phyloP scores from a whole-genome alignment of 148 eudicot genomes.

The Rhododendron ferrugineum region DNA sequence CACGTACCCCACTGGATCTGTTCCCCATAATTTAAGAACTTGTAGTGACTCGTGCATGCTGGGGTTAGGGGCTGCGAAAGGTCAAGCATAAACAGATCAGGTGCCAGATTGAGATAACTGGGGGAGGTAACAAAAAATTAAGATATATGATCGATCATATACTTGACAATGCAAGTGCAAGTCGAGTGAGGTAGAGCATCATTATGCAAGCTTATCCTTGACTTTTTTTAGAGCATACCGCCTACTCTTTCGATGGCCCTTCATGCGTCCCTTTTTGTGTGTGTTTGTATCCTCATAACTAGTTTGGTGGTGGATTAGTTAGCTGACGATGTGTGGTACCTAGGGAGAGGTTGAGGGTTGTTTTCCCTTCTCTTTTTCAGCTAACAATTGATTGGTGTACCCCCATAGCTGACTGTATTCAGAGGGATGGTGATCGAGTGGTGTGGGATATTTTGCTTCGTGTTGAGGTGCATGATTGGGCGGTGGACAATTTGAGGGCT shows the following conservation, averaged over 20 bases:
- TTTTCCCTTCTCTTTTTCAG: background rate
- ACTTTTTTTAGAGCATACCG: too few relatives aligned
- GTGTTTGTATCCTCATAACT: background rate
- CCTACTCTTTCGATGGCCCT: too few relatives aligned
- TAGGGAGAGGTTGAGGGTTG: background rate
- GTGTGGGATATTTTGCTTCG: background rate
- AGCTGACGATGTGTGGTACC: background rate
- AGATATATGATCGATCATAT: too few relatives aligned
- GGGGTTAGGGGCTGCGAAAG: too few relatives aligned
- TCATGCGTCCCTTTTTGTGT: background rate
- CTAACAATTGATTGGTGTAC: background rate
- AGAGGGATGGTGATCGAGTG: background rate
- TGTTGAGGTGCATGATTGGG: background rate
- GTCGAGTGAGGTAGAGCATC: too few relatives aligned
- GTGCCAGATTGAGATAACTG: too few relatives aligned
- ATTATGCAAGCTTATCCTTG: too few relatives aligned
- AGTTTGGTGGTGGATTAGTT: background rate
- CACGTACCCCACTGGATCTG: background rate
- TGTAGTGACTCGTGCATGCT: background rate
- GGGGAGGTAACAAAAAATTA: too few relatives aligned
- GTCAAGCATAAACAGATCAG: too few relatives aligned
- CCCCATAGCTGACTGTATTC: background rate
- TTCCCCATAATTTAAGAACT: background rate
- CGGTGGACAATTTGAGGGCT: background rate
- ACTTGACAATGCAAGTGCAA: too few relatives aligned